Evolutionary conservation across 1,284 basidiomycete genomes (phyloP).

Genomic region (Microbotryum saponariae): DNA sequence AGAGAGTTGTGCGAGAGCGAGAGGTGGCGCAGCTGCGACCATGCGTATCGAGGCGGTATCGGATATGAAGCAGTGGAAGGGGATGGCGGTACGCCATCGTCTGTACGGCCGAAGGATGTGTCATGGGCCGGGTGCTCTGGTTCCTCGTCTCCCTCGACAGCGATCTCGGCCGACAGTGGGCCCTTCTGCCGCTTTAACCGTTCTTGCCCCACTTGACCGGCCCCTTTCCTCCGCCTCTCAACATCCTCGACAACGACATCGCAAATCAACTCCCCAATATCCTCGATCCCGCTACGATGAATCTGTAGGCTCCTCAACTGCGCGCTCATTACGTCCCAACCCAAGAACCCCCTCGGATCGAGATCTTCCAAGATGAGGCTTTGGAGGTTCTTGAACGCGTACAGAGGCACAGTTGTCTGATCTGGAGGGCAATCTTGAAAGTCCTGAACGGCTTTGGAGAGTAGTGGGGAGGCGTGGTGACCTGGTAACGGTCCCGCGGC

Average conservation of each 20-base stretch:
- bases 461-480: neutral
- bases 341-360: conserved; percentile 71
- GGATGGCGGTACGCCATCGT: neutral
- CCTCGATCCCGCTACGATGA: conserved; percentile 68
- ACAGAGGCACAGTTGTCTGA: conserved; percentile 67
- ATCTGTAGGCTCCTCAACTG: conserved; percentile 65
- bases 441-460: conserved; percentile 52
- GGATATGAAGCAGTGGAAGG: conserved; percentile 8
- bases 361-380: conserved; percentile 66
- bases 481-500: conserved; percentile 48
- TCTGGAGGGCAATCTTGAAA: conserved; percentile 62
- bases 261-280: conserved; percentile 70
- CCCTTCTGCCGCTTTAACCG: conserved; percentile 8
- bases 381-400: conserved; percentile 73
- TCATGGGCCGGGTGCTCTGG: conserved; percentile 37
- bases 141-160: conserved; percentile 30
- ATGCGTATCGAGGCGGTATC: conserved; percentile 57
- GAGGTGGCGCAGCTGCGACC: conserved; percentile 69
- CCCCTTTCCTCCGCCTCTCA: conserved; percentile 47
- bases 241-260: conserved; percentile 67
- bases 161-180: neutral
- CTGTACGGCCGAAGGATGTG: neutral
- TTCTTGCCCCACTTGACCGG: conserved; percentile 15
- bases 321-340: conserved; percentile 71
- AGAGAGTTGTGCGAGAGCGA: conserved; percentile 73